Evolutionary conservation across 73 alveolate genomes (phyloP), one percentile per base, ranked within the genome.

Genomic region (Paramecium pentaurelia): DNA sequence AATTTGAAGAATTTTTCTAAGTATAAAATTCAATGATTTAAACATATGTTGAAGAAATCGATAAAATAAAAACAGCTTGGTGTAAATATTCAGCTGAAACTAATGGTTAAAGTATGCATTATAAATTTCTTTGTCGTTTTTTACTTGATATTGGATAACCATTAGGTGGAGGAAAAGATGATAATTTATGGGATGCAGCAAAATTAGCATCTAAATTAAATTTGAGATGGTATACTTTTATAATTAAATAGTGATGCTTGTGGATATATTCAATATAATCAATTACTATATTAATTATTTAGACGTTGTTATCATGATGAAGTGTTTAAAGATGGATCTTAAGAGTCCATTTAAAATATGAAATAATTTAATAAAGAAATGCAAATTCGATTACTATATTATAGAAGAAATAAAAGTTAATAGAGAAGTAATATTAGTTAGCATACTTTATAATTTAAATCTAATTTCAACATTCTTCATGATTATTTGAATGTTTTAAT

Each of bases 141-240:
- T 45, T 75, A 16, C 49, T 37, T 8, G 60, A 75, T 38, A 27
- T 75, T 18, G 88, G 88, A 12, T 37, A 75, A 75, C 88, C 88
- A 14, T 75, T 75, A 16, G 88, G 88, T 11, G 34, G 42, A 16
- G 60, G 38, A 14, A 27, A 34, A 75, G 60, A 75, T 40, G 58
- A 75, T n/a, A 75, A 75, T 75, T 75, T 75, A 20, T 75, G 88
- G 88, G 88, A 75, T 36, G 49, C 38, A 14, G 88, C 88, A 1
- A 75, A 75, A 75, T 34, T 75, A 32, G 88, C 88, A 22, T 30
- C 64, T 4, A 32, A 75, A 4, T 40, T 75, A 12, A 75, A 75
- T 37, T 22, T 75, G 20, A 34, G 70, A 54, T 54, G 70, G 70
- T 54, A 54, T 54, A 22, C 16, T 18, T 16, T 18, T 18, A 18